These are phyloP conservation scores for Aspergillus sp. DNA, from an alignment of 2,329 filamentous ascomycete genomes.

Conservation along the genomic window DNA sequence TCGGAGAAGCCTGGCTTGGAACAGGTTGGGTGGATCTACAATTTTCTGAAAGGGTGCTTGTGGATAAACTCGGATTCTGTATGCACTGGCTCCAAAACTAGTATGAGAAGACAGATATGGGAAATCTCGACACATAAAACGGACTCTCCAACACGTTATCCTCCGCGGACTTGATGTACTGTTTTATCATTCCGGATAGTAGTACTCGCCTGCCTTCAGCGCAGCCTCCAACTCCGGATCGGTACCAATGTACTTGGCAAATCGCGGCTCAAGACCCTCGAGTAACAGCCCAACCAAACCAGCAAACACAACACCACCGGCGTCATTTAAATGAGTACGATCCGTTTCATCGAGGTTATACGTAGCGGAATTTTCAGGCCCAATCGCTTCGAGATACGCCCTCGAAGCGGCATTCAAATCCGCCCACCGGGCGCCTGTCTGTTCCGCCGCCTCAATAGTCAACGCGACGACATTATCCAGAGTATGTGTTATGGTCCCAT, in stretches of 20 bases:
- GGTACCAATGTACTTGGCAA: slow-evolving; percentile 12
- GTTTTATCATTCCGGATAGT: neutral
- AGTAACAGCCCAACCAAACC: slow-evolving; percentile 19
- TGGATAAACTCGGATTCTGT: neutral
- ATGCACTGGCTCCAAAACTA: neutral
- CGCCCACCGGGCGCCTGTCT: slow-evolving; percentile 13
- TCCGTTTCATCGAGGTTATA: slow-evolving; percentile 18
- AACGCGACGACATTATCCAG: slow-evolving; percentile 11
- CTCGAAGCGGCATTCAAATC: slow-evolving; percentile 17
- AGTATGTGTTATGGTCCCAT: slow-evolving; percentile 7
- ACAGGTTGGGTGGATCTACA: no score
- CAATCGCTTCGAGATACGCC: slow-evolving; percentile 19
- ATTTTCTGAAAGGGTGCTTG: no score
- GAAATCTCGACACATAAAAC: neutral
- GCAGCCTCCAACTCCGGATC: slow-evolving; percentile 17
- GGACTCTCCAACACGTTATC: neutral
- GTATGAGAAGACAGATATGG: neutral
- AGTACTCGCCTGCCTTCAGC: slow-evolving; percentile 18
- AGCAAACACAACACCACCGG: slow-evolving; percentile 19
- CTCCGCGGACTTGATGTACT: neutral
- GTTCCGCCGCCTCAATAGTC: slow-evolving; percentile 17
- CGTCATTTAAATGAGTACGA: slow-evolving; percentile 17
- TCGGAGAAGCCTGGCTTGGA: neutral
- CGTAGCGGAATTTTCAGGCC: slow-evolving; percentile 14
- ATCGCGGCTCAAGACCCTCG: slow-evolving; percentile 5